A percentile compares a stretch with the other conserved stretches of the same genome.
These are phyloP conservation scores for Pichia manshurica DNA, from an alignment of 805 yeast species.

Conservation along the genomic window DNA sequence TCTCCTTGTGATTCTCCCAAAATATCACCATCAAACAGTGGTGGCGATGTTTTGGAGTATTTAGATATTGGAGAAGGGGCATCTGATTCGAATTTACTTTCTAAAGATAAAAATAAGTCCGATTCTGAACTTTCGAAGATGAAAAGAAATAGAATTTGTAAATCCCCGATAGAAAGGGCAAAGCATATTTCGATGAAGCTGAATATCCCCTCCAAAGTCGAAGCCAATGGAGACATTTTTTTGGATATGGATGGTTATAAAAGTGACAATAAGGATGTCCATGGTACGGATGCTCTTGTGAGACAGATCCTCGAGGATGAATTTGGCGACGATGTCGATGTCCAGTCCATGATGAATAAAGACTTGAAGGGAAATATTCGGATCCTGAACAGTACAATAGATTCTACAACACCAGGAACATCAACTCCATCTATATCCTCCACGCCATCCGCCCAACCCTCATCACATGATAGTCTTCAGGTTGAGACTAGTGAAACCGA, in stretches of 20 bases:
- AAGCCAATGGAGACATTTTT: slow-evolving; percentile 82
- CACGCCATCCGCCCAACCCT: background rate
- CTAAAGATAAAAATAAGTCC: background rate
- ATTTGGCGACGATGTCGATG: slow-evolving; percentile 48
- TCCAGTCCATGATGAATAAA: slow-evolving; percentile 41
- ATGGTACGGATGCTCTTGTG: slow-evolving; percentile 69
- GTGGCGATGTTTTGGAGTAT: slow-evolving; percentile 43
- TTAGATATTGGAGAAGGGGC: slow-evolving; percentile 40
- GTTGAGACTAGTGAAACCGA: background rate
- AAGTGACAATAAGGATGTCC: slow-evolving; percentile 71
- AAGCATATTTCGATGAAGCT: slow-evolving; percentile 59
- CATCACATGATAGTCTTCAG: background rate
- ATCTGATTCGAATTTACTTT: slow-evolving; percentile 1
- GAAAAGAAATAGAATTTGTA: slow-evolving; percentile 4
- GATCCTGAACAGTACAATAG: slow-evolving; percentile 30
- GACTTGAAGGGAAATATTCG: slow-evolving; percentile 67
- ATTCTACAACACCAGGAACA: background rate
- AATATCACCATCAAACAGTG: slow-evolving; percentile 13
- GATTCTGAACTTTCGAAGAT: background rate
- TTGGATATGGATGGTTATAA: slow-evolving; percentile 96
- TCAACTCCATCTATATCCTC: background rate
- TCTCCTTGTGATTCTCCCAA: slow-evolving; percentile 47
- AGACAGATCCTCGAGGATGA: slow-evolving; percentile 73
- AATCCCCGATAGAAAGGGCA: slow-evolving; percentile 44
- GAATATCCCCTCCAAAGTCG: slow-evolving; percentile 82